Evolutionary conservation across 2,329 filamentous ascomycete genomes (phyloP).

Genomic region (Trichoderma sp.): DNA sequence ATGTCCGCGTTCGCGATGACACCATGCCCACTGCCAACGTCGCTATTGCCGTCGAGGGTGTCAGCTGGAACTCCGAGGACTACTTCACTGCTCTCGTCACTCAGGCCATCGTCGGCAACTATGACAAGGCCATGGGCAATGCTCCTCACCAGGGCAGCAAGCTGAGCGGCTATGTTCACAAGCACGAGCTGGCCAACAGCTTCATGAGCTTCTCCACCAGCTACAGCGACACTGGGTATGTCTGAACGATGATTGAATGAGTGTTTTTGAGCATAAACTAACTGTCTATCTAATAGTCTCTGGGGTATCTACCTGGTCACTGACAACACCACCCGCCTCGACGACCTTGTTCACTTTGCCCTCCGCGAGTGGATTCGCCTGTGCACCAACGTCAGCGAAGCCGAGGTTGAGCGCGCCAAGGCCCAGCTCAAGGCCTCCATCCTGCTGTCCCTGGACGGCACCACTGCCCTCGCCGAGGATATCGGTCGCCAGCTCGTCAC

Average conservation of each 20-base stretch:
- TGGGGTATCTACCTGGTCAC: slow-evolving; percentile 99
- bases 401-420: slow-evolving; percentile 98
- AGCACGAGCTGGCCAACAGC: slow-evolving; percentile 96
- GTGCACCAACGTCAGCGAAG: slow-evolving; percentile 81
- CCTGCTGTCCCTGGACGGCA: slow-evolving; percentile 94
- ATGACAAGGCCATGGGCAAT: slow-evolving; percentile 98
- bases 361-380: slow-evolving; percentile 98
- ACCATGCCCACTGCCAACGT: slow-evolving; percentile 96
- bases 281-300: slow-evolving; percentile 63
- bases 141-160: slow-evolving; percentile 97
- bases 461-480: slow-evolving; percentile 95
- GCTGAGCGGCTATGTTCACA: slow-evolving; percentile 91
- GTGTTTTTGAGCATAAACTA: slow-evolving; percentile 32
- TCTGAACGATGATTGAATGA: slow-evolving; percentile 26
- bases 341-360: slow-evolving; percentile 97
- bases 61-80: slow-evolving; percentile 98
- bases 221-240: slow-evolving; percentile 98
- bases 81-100: slow-evolving; percentile 98
- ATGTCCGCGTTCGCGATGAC: slow-evolving; percentile 94
- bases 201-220: slow-evolving; percentile 99
- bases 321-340: slow-evolving; percentile 82
- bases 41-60: slow-evolving; percentile 97
- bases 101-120: slow-evolving; percentile 99
- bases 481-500: slow-evolving; percentile 98
- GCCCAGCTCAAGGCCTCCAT: slow-evolving; percentile 98